phyloP scores from a whole-genome alignment of 176 grass and related monocot genomes.

The Carex cristatella region DNA sequence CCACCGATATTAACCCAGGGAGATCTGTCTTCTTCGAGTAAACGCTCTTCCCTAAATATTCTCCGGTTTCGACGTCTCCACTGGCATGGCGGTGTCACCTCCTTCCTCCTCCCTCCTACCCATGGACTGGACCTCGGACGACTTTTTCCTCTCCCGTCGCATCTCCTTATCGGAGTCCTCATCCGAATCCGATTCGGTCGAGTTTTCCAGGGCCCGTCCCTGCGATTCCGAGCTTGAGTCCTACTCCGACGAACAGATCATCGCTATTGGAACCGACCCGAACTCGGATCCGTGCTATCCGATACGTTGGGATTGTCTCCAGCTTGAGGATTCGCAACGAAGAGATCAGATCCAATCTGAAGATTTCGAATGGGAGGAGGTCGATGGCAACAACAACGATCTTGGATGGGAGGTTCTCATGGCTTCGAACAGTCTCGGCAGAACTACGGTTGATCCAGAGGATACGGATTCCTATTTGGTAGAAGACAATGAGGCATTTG shows the following conservation, averaged over 20 bases:
- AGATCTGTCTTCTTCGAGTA: slow-evolving; percentile 25
- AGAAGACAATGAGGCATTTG: slow-evolving; percentile 43
- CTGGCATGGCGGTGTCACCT: slow-evolving; percentile 12
- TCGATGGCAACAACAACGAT: slow-evolving; percentile 35
- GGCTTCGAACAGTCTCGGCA: slow-evolving; percentile 21
- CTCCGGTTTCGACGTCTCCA: slow-evolving; percentile 12
- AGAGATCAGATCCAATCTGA: slow-evolving; percentile 37
- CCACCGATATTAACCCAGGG: slow-evolving; percentile 23
- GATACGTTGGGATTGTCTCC: slow-evolving; percentile 58
- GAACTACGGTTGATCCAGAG: slow-evolving; percentile 12
- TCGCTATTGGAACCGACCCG: slow-evolving; percentile 33
- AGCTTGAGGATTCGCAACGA: slow-evolving; percentile 30
- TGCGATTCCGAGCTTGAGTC: slow-evolving; percentile 26
- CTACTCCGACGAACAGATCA: slow-evolving; percentile 52
- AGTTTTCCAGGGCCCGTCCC: slow-evolving; percentile 38
- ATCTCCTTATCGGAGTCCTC: slow-evolving; percentile 1
- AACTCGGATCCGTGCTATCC: slow-evolving; percentile 9
- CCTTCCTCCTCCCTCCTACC: slow-evolving; percentile 30
- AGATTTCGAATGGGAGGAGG: slow-evolving; percentile 80
- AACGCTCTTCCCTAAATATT: slow-evolving; percentile 22
- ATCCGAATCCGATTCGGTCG: slow-evolving; percentile 41
- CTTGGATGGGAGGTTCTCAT: slow-evolving; percentile 64
- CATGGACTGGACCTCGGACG: slow-evolving; percentile 27
- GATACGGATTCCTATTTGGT: not conserved
- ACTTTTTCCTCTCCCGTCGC: slow-evolving; percentile 35